Base-by-base conservation (phyloP, 257 asterid species). In the Fraxinus excelsior region DNA sequence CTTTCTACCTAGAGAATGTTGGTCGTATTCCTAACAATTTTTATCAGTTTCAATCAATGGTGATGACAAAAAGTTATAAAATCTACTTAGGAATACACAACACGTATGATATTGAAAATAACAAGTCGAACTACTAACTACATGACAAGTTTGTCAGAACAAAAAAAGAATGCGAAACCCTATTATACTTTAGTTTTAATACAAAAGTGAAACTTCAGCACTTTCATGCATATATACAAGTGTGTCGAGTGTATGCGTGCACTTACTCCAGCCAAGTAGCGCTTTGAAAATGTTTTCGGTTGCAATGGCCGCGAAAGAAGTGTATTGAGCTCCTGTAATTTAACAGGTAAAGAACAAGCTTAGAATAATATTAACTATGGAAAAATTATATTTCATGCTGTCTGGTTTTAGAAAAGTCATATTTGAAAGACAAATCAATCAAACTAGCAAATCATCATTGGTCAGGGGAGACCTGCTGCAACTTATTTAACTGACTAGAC, bases 241-340 rank as follows among this genome's bases (percentile, higher is more conserved):
- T 44, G 32, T 14, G 8, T 44, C n/a, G 75, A 72, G 65, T 18
- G 38, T n/a, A 56, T 58, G 76, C 16, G 74, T 38, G 32, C 42
- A 82, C 91, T 90, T 80, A 93, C 97, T 90, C 99, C 98, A 58
- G 99, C 96, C 81, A 93, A 78, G 80, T 80, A 93, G 79, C 97
- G 96, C 82, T 82, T 94, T 42, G 98, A 88, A 82, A 93, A 90
- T 80, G 96, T 81, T 86, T 84, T 91, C 65, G 97, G 98, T 81
- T 91, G 96, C 83, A 93, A 80, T 80, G 98, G 97, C 70, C 84
- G 88, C 12, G 95, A 90, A 81, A 96, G 97, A 60, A 87, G 81
- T 42, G 83, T 31, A 38, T 81, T 85, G 70, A 96, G 94, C 80
- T 96, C 99, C 99, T 95, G 96, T 85, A 89, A 73, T 82, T 76